Conservation (phyloP, 164 flowering plant species). For the Vitis rupestris region DNA sequence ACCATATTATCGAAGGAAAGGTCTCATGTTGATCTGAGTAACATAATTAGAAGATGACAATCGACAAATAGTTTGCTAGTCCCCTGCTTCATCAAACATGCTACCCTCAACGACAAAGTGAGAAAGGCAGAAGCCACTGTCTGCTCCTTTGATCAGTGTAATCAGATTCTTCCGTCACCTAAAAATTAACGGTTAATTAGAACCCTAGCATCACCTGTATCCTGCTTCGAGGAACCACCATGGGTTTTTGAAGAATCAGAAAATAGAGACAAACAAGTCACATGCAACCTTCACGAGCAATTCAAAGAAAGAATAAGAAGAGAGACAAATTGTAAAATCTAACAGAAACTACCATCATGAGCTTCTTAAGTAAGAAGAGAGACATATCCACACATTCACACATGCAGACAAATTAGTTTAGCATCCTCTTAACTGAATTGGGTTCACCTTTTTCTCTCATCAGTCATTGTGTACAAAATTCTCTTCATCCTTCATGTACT, state of each 20-base stretch:
- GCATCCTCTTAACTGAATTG: no score
- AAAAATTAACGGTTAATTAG: neutral
- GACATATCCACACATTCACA: no score
- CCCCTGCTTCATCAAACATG: neutral
- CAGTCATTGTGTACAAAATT: conserved; percentile 21
- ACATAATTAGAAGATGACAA: neutral
- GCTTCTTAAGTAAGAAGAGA: neutral
- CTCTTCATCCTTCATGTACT: conserved; percentile 88
- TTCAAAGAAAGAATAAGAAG: no score
- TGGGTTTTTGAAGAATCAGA: neutral
- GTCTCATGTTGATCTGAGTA: neutral
- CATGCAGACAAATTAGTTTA: no score
- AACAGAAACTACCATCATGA: conserved; percentile 1
- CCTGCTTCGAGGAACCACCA: neutral
- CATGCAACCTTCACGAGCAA: no score
- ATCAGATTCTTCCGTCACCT: neutral
- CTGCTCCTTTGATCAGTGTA: neutral
- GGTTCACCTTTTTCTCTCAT: neutral
- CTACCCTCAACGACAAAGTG: neutral
- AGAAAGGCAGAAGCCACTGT: neutral
- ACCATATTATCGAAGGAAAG: neutral
- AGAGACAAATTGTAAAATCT: neutral
- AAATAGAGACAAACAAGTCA: neutral
- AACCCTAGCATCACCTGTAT: neutral
- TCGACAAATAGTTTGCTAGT: neutral